A percentile compares a stretch with the other conserved stretches of the same genome.
Evolutionary conservation across 2,329 filamentous ascomycete genomes (phyloP).

Genomic region (Phialophora chinensis): DNA sequence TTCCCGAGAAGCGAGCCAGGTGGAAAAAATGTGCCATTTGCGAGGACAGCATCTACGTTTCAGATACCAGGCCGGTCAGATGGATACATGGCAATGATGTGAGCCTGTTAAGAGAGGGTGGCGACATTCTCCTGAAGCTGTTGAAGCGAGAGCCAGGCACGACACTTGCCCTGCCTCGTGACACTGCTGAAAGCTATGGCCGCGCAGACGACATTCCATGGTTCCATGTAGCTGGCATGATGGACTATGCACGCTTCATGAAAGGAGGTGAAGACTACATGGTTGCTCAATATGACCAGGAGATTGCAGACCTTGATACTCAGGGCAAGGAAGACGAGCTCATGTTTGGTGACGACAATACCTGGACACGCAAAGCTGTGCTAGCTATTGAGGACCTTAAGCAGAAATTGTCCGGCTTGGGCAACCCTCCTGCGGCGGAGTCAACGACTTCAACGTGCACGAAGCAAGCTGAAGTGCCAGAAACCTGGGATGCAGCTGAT

Average conservation of each 20-base stretch:
- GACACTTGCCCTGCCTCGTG: conserved; percentile 84
- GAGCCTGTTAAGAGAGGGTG: conserved; percentile 77
- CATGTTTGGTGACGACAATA: conserved; percentile 89
- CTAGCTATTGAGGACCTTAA: conserved; percentile 74
- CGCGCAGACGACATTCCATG: conserved; percentile 83
- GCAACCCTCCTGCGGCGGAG: conserved; percentile 64
- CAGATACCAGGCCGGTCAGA: conserved; percentile 84
- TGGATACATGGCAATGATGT: conserved; percentile 92
- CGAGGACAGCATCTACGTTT: conserved; percentile 90
- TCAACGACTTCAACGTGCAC: conserved; percentile 38
- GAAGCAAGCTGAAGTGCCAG: conserved; percentile 31
- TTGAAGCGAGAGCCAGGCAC: conserved; percentile 81
- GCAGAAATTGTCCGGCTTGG: conserved; percentile 73
- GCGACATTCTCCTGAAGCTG: conserved; percentile 86
- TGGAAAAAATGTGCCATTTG: conserved; percentile 98
- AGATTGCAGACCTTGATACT: conserved; percentile 73
- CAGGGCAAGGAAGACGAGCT: conserved; percentile 90
- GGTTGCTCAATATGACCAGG: conserved; percentile 75
- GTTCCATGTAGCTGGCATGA: conserved; percentile 91
- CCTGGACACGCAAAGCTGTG: conserved; percentile 88
- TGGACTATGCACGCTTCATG: conserved; percentile 95
- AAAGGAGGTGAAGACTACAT: conserved; percentile 92
- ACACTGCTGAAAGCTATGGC: conserved; percentile 73
- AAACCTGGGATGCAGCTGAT: conserved; percentile 31
- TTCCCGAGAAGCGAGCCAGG: conserved; percentile 70